Evolutionary conservation across 1,284 basidiomycete species (phyloP).

Genomic region (Mycena citricolor): DNA sequence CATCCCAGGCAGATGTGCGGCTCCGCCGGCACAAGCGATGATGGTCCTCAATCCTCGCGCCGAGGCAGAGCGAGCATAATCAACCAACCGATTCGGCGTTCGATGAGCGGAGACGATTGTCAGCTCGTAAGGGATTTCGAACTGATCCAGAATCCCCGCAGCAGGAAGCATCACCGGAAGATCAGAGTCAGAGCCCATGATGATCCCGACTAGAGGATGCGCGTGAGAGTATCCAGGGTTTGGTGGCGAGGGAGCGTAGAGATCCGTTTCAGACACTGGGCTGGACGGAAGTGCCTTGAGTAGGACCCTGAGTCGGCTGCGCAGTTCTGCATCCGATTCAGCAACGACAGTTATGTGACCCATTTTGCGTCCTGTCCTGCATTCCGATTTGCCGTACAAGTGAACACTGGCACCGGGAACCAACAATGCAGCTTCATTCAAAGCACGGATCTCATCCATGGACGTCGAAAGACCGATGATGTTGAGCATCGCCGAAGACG

Average conservation of each 20-base stretch:
- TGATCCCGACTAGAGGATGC: constrained; percentile 87
- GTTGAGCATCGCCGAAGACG: constrained; percentile 91
- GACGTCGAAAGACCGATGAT: constrained; percentile 77
- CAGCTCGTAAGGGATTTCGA: constrained; percentile 88
- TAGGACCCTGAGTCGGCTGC: constrained; percentile 67
- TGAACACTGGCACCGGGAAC: constrained; percentile 84
- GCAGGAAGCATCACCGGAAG: constrained; percentile 91
- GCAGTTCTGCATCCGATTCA: constrained; percentile 76
- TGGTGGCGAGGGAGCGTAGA: constrained; percentile 52
- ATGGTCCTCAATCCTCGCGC: constrained; percentile 77
- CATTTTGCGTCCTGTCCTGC: constrained; percentile 94
- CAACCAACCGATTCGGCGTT: constrained; percentile 85
- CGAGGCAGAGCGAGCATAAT: constrained; percentile 80
- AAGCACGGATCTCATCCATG: constrained; percentile 59
- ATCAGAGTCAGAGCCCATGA: constrained; percentile 99
- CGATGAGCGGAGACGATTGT: constrained; percentile 97
- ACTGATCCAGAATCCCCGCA: constrained; percentile 81
- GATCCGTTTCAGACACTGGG: constrained; percentile 48
- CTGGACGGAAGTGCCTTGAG: constrained; percentile 64
- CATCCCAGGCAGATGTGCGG: constrained; percentile 98
- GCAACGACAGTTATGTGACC: constrained; percentile 95
- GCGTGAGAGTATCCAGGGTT: constrained; percentile 55
- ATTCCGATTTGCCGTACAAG: constrained; percentile 92
- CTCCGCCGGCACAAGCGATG: constrained; percentile 96
- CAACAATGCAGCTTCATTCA: constrained; percentile 55